Conservation (phyloP, 1,284 basidiomycete species). For the Calocybe gambosa region DNA sequence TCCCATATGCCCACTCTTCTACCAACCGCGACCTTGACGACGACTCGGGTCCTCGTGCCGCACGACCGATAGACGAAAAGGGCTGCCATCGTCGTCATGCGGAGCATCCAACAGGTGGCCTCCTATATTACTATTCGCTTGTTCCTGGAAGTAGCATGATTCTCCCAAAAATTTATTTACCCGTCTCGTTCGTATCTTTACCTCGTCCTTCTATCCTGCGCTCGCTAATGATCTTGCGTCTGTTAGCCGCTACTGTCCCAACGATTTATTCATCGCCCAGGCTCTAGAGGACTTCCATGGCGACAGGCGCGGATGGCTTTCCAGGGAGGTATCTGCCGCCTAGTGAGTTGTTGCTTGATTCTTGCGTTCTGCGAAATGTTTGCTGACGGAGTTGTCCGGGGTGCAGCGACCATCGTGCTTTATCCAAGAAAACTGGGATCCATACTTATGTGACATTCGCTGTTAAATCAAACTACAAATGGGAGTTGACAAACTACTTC, state of each 20-base stretch:
- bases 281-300: conserved; percentile 24
- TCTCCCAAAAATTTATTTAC: conserved; percentile 27
- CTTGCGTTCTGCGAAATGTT: not conserved
- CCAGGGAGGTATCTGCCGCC: conserved; percentile 20
- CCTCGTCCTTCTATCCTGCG: not conserved
- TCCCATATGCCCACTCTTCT: conserved; percentile 21
- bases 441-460: conserved; percentile 26
- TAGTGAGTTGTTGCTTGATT: conserved; percentile 19
- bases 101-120: conserved; percentile 22
- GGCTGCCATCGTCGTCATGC: conserved; percentile 10
- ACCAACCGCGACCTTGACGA: conserved; percentile 18
- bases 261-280: conserved; percentile 20
- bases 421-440: conserved; percentile 20
- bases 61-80: conserved; percentile 2
- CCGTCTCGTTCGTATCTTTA: conserved; percentile 21
- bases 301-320: conserved; percentile 22
- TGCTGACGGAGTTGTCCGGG: conserved; percentile 8
- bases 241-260: conserved; percentile 22
- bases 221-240: conserved; percentile 3
- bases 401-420: conserved; percentile 20
- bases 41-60: not conserved
- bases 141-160: conserved; percentile 21
- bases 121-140: conserved; percentile 26
- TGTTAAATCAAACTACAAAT: conserved; percentile 22
- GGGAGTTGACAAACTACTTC: conserved; percentile 27